Percentiles rank a stretch among this genome's conserved stretches.
Conservation (phyloP, 805 yeast genomes). For the Candida namnaoensis region DNA sequence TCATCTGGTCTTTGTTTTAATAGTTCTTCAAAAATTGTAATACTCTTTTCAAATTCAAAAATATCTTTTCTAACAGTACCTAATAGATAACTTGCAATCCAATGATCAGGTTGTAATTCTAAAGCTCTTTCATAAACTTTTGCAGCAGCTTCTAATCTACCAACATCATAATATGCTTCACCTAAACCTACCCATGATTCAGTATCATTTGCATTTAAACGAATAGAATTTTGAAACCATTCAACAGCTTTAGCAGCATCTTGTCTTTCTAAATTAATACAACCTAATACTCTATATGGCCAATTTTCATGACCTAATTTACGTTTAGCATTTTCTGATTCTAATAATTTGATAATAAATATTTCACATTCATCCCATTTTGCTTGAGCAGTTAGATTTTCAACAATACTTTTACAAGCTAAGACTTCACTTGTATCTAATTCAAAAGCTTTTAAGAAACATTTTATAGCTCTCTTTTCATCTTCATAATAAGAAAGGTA, state of each 20-base stretch:
- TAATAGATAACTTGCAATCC: constrained; percentile 59
- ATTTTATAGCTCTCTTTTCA: constrained; percentile 63
- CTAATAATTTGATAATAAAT: constrained; percentile 56
- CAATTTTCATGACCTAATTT: constrained; percentile 46
- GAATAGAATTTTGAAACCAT: constrained; percentile 79
- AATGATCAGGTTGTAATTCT: constrained; percentile 40
- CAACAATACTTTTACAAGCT: constrained; percentile 69
- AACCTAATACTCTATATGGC: constrained; percentile 88
- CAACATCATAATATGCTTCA: constrained; percentile 84
- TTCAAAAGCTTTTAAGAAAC: constrained; percentile 86
- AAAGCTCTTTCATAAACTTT: constrained; percentile 71
- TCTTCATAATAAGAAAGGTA: constrained; percentile 55
- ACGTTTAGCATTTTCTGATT: constrained; percentile 52
- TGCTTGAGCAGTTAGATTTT: constrained; percentile 50
- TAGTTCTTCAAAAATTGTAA: constrained; percentile 35
- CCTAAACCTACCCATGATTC: constrained; percentile 95
- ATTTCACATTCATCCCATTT: constrained; percentile 87
- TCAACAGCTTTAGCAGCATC: constrained; percentile 76
- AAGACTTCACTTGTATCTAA: constrained; percentile 65
- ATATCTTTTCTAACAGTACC: constrained; percentile 57
- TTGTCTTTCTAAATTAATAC: constrained; percentile 61
- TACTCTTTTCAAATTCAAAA: constrained; percentile 59
- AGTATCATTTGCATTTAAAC: constrained; percentile 56
- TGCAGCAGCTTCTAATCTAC: constrained; percentile 77
- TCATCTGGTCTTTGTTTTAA: constrained; percentile 37